These are phyloP conservation scores for Ceratocystis harringtonii DNA, from an alignment of 2,329 filamentous ascomycete species.

Conservation along the genomic window DNA sequence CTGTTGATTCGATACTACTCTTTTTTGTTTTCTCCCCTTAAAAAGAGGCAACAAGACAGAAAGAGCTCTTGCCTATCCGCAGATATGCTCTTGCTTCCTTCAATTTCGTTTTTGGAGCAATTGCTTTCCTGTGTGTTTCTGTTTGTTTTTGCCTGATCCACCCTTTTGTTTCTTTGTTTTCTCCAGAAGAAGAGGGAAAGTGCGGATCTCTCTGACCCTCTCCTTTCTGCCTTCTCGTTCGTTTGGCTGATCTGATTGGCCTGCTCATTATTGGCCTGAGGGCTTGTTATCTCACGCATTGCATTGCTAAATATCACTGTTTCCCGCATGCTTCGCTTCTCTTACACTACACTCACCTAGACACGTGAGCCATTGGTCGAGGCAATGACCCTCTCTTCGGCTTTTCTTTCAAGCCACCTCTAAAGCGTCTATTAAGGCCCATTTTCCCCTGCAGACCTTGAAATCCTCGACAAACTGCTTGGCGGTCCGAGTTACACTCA, in stretches of 20 bases:
- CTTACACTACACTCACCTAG: background rate
- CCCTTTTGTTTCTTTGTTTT: background rate
- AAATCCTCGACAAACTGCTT: background rate
- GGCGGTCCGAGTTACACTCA: background rate
- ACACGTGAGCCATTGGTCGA: background rate
- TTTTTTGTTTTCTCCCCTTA: background rate
- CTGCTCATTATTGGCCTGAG: background rate
- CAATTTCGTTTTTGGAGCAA: conserved; percentile 13
- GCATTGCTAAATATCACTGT: background rate
- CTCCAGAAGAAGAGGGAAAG: background rate
- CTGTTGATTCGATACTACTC: background rate
- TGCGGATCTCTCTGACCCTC: background rate
- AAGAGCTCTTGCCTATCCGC: background rate
- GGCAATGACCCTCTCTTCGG: background rate
- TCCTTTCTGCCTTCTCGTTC: background rate
- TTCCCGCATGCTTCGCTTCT: background rate
- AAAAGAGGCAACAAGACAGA: background rate
- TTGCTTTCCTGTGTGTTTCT: background rate
- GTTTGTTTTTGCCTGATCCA: conserved; percentile 1
- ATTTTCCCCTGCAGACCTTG: conserved; percentile 2
- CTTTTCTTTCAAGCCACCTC: too few species aligned
- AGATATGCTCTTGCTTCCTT: conserved; percentile 4
- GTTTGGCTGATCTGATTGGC: background rate
- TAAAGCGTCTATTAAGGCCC: background rate
- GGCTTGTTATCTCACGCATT: background rate